Conservation (phyloP, 2,329 filamentous ascomycete genomes). For the Dactylellina sp. region DNA sequence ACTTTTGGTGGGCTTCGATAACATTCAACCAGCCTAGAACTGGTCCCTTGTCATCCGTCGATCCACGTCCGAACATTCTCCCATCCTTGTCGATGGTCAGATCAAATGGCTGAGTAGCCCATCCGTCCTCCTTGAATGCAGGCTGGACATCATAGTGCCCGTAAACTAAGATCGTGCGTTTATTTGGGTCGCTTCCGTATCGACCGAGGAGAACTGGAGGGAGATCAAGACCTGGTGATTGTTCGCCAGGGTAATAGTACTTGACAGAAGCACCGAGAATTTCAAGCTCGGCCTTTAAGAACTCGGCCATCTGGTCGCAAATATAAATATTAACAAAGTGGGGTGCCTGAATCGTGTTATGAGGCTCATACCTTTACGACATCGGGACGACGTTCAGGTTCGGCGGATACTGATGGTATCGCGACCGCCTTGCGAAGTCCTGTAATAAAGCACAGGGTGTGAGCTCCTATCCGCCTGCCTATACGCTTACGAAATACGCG, state of each 20-base stretch:
- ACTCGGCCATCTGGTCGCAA: slow-evolving; percentile 82
- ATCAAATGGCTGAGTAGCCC: slow-evolving; percentile 93
- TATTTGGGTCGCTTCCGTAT: slow-evolving; percentile 90
- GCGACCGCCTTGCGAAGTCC: slow-evolving; percentile 91
- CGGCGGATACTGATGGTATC: slow-evolving; percentile 94
- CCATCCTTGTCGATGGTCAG: slow-evolving; percentile 88
- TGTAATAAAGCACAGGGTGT: slow-evolving; percentile 77
- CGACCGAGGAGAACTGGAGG: slow-evolving; percentile 92
- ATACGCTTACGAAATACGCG: background rate
- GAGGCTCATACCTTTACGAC: slow-evolving; percentile 76
- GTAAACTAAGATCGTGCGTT: slow-evolving; percentile 95
- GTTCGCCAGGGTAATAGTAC: slow-evolving; percentile 86
- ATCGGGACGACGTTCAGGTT: slow-evolving; percentile 87
- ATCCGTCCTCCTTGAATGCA: slow-evolving; percentile 90
- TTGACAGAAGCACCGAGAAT: slow-evolving; percentile 87
- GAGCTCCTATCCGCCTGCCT: background rate
- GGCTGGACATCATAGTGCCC: slow-evolving; percentile 99
- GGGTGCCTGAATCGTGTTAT: background rate
- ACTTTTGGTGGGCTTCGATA: slow-evolving; percentile 95
- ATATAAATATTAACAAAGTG: slow-evolving; percentile 41
- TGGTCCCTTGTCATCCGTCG: slow-evolving; percentile 97
- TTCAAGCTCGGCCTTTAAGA: slow-evolving; percentile 84
- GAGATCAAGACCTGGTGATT: slow-evolving; percentile 90
- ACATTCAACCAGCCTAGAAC: slow-evolving; percentile 98
- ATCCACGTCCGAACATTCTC: slow-evolving; percentile 94